Evolutionary conservation across 2,329 filamentous ascomycete genomes (phyloP), one percentile per base, ranked within the genome.

Genomic region (Penicillium psychrosexuale): DNA sequence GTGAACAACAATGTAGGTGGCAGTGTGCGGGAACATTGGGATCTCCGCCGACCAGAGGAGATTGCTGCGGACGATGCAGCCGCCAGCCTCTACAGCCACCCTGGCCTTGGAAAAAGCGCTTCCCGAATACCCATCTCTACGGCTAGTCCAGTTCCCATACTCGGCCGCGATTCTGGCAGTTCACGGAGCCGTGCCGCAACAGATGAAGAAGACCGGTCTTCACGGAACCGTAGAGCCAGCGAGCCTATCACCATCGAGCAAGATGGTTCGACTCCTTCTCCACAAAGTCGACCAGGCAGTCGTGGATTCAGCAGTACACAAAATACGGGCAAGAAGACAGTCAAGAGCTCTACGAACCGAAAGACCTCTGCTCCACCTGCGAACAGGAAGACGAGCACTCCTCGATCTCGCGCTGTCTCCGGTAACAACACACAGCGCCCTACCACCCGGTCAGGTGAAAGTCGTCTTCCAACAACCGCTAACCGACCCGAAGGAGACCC

Each of bases 61-160:
- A 88, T 90, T 58, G 86, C 87, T 27, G 75, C 78, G 9, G 78
- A 83, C 33, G 55, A 69, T 62, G 62, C 69, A 52, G 61, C 71
- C 9, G 67, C 42, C 77, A 84, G 64, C 79, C 82, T 70, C 73
- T 82, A 67, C 76, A 63, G 72, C 75, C 67, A 82, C 74, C 74
- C 82, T 64, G 61, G 76, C 70, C 60, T 80, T 70, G 66, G 88
- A 81, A 75, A 83, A 79, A 77, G 83, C 75, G 77, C 82, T 3
- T 96, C 93, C 42, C 86, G 90, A 51, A 97, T 99, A 69, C 94
- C 94, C 1, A 81, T 97, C 36, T 86, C 91, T 30, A 92, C 90
- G 65, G 78, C 83, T 13, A 96, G 90, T 69, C 88, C 89, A 2
- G 82, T 85, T 19, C 91, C 91, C 11, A 86, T 95, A 3, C 8